Percentiles rank a stretch among this genome's conserved stretches.
These are phyloP conservation scores for Paramecium octaurelia DNA, from an alignment of 73 alveolate genomes.

Conservation along the genomic window DNA sequence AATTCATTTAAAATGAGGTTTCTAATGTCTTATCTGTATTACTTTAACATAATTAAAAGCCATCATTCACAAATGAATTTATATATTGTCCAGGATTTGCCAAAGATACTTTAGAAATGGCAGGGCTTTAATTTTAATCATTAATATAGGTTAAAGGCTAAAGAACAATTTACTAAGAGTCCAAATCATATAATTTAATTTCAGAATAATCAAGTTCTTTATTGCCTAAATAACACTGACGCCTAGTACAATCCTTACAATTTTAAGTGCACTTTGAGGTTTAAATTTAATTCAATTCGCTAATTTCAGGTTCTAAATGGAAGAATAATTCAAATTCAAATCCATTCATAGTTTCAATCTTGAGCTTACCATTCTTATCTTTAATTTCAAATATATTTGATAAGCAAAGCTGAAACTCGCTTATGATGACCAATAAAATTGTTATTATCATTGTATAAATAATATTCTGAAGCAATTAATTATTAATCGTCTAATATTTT, in stretches of 20 bases:
- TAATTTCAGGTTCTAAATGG: not conserved
- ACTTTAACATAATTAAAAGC: not conserved
- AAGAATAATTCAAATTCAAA: not conserved
- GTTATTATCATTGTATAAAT: not conserved
- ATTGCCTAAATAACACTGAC: not conserved
- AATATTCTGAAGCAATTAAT: not conserved
- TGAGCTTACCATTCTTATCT: not conserved
- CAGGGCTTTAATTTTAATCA: not conserved
- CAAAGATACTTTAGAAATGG: not conserved
- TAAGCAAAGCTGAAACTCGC: too few relatives aligned
- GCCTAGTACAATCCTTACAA: not conserved
- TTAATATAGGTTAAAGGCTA: not conserved
- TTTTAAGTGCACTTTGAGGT: not conserved
- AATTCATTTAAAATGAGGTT: not conserved
- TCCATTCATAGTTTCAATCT: not conserved
- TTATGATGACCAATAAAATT: not conserved
- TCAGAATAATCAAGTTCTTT: not conserved
- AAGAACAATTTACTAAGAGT: not conserved
- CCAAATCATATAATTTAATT: not conserved
- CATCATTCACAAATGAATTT: not conserved
- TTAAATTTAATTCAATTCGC: not conserved
- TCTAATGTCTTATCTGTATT: not conserved
- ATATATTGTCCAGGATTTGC: not conserved
- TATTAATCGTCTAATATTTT: not conserved
- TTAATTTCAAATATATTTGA: not conserved